phyloP scores from a whole-genome alignment of 164 flowering plant species.

The Nymphaea thermarum region DNA sequence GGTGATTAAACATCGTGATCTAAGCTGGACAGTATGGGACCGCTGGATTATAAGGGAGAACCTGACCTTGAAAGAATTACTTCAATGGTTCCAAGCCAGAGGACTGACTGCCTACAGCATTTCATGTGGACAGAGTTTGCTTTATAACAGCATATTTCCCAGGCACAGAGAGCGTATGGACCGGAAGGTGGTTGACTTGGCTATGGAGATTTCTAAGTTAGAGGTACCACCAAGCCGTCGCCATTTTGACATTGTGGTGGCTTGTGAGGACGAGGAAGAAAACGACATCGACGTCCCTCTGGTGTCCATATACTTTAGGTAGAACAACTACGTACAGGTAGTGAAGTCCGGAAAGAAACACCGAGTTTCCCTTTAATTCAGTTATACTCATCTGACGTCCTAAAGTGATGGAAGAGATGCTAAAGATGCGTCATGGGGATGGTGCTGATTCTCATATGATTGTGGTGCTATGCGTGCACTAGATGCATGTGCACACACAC shows the following conservation, averaged over 20 bases:
- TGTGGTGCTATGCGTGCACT: too few relatives aligned
- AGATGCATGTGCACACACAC: too few relatives aligned
- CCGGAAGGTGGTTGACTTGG: constrained; percentile 58
- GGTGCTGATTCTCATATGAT: too few relatives aligned
- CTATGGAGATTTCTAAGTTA: constrained; percentile 51
- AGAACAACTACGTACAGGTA: neutral
- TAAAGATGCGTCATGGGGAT: too few relatives aligned
- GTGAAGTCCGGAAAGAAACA: too few relatives aligned
- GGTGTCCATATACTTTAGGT: constrained; percentile 59
- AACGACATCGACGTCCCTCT: constrained; percentile 74
- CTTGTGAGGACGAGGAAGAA: constrained; percentile 81
- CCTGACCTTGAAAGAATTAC: constrained; percentile 56
- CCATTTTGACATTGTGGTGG: constrained; percentile 72
- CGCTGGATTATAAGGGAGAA: constrained; percentile 57
- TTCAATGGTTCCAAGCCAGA: constrained; percentile 60
- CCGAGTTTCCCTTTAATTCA: too few relatives aligned
- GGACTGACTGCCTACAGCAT: constrained; percentile 81
- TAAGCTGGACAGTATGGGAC: constrained; percentile 93
- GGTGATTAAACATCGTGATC: constrained; percentile 62
- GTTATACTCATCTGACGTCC: too few relatives aligned
- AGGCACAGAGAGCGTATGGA: constrained; percentile 67
- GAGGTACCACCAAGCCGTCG: constrained; percentile 51
- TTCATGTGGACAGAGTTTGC: constrained; percentile 70
- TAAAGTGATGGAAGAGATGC: too few relatives aligned
- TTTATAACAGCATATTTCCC: constrained; percentile 67